Base-by-base conservation (phyloP, 1,284 basidiomycete species). In the Hypsizygus ulmarius region DNA sequence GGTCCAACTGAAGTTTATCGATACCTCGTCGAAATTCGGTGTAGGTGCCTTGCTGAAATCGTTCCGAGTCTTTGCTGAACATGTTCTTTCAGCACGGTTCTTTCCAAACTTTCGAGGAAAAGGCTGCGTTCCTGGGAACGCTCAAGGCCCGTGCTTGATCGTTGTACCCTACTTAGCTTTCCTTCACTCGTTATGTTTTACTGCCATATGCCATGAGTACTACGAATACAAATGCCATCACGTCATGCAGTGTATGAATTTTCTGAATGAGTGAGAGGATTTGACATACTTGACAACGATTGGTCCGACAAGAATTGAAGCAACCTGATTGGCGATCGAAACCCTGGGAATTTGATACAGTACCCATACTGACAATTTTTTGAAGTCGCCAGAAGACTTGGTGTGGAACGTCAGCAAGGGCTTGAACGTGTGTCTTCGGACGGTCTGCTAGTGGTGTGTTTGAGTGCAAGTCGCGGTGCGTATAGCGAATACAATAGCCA, bases 1-100 rank as follows among this genome's bases (percentile, higher is more conserved):
- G 78, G 91, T 97, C 59, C 82, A 90, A 58, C 91, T 99, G 82
- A 99, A 98, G 76, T 96, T 96, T 79, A 97, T 98, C 82, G 93
- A 96, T 69, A 97, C 95, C 42, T 91, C 91, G 39, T 95, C 93
- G 72, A 97, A 96, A 75, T 92, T 93, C 71, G 90, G 90, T 58
- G 84, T 87, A 81, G 60, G 83, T 78, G 14, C 41, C 9, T 39
- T 37, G 12, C 9, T 8, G 14, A 35, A 14, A 14, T 35, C 18
- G 28, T 30, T n/a, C n/a, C 29, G 11, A n/a, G 16, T 14, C 44
- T 49, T 58, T 43, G 58, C 43, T 36, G 37, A 49, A 43, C 47
- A 44, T 55, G 56, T 43, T 50, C 55, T 56, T 68, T 44, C 64
- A 92, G 84, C 93, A 95, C 66, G 93, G 92, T 62, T 84, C 88